Conservation (phyloP, 2,329 filamentous ascomycete genomes). For the Macrophomina phaseolina region DNA sequence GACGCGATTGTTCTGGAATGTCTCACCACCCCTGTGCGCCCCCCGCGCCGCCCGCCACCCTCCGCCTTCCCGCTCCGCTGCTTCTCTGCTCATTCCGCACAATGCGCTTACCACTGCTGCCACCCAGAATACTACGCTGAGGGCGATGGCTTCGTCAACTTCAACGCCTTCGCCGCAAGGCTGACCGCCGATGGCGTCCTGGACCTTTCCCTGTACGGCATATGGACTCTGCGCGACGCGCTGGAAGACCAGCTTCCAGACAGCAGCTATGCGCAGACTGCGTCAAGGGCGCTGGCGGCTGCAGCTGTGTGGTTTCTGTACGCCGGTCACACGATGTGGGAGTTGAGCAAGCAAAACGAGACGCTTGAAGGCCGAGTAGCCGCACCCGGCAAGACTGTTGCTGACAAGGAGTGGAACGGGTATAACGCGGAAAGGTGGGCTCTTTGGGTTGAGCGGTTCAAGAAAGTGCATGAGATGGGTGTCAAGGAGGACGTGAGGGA, state of each 20-base stretch:
- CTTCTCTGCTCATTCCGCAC: too few relatives aligned
- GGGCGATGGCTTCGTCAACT: too few relatives aligned
- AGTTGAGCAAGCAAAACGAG: not conserved
- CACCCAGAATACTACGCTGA: too few relatives aligned
- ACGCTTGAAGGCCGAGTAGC: slow-evolving; percentile 5
- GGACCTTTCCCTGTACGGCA: slow-evolving; percentile 14
- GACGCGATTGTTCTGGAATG: not conserved
- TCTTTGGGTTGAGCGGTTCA: not conserved
- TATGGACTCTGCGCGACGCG: slow-evolving; percentile 9
- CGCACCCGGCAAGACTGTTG: not conserved
- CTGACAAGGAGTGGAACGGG: slow-evolving; percentile 6
- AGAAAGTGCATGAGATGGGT: not conserved
- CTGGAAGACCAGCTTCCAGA: not conserved
- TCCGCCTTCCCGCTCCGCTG: too few relatives aligned
- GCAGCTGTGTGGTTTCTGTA: not conserved
- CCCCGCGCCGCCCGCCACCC: too few relatives aligned
- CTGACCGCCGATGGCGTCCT: not conserved
- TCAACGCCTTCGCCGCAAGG: slow-evolving; percentile 15
- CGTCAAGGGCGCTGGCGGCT: not conserved
- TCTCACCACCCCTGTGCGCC: too few relatives aligned
- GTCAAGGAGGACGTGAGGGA: too few relatives aligned
- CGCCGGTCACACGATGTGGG: not conserved
- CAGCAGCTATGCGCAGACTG: too few relatives aligned
- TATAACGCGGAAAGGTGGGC: slow-evolving; percentile 4
- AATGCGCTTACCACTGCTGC: too few relatives aligned